Percentiles rank a stretch among this genome's conserved stretches.
phyloP scores from a whole-genome alignment of 2,329 filamentous ascomycete species.

The Zymoseptoria crescenta region DNA sequence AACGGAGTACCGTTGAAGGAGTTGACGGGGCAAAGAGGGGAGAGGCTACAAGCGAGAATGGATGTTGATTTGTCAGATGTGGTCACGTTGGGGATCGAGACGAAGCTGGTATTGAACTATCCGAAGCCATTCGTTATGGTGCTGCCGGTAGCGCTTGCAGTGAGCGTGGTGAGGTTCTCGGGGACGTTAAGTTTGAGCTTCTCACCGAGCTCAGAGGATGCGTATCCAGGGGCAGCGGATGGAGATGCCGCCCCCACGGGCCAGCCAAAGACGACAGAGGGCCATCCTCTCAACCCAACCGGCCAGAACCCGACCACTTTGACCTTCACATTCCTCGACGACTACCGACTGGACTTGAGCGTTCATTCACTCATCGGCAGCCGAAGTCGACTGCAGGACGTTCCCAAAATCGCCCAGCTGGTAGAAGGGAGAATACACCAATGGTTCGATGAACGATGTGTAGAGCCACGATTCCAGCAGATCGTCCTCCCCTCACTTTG shows the following conservation, averaged over 20 bases:
- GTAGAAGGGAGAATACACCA: slow-evolving; percentile 71
- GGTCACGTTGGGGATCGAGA: slow-evolving; percentile 89
- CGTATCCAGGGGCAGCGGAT: slow-evolving; percentile 30
- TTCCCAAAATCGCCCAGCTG: slow-evolving; percentile 80
- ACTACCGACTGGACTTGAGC: slow-evolving; percentile 76
- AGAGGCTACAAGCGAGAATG: slow-evolving; percentile 85
- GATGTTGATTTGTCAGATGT: slow-evolving; percentile 95
- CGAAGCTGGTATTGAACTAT: slow-evolving; percentile 88
- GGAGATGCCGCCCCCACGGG: slow-evolving; percentile 10
- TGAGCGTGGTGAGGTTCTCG: slow-evolving; percentile 88
- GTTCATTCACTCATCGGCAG: slow-evolving; percentile 73
- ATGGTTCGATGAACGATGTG: slow-evolving; percentile 82
- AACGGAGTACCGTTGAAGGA: slow-evolving; percentile 53
- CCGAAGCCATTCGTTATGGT: slow-evolving; percentile 83
- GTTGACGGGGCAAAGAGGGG: slow-evolving; percentile 44
- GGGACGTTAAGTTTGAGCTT: slow-evolving; percentile 91
- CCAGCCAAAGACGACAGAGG: slow-evolving; percentile 24
- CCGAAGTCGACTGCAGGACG: slow-evolving; percentile 71
- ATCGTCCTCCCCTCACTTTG: slow-evolving; percentile 75
- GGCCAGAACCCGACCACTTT: slow-evolving; percentile 59
- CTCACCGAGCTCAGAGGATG: slow-evolving; percentile 54
- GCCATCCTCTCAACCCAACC: slow-evolving; percentile 36
- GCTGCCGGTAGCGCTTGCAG: slow-evolving; percentile 81
- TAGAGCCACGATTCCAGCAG: slow-evolving; percentile 80
- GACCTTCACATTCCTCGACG: slow-evolving; percentile 86